Conservation (phyloP, 305 asterid species). For the Fraxinus dipetala region DNA sequence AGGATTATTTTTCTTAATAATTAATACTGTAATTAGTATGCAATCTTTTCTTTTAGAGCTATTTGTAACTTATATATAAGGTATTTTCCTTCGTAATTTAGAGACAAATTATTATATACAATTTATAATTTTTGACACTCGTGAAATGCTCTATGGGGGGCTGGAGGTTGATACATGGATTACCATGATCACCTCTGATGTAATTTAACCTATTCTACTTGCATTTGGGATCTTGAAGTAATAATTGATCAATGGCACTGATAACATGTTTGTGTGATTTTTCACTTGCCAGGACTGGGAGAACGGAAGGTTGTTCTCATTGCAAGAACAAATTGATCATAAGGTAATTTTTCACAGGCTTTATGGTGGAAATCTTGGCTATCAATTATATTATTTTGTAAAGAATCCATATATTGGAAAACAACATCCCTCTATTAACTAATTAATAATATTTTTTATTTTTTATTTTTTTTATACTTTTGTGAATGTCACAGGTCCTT, state of each 20-base stretch:
- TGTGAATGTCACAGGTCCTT: not conserved
- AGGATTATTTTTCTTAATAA: not conserved
- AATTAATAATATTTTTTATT: not conserved
- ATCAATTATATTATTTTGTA: not conserved
- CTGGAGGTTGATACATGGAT: not conserved
- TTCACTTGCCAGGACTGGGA: constrained; percentile 66
- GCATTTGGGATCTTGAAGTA: not conserved
- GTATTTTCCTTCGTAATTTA: not conserved
- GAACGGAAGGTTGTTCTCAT: constrained; percentile 69
- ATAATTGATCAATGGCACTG: constrained; percentile 13
- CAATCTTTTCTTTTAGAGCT: not conserved
- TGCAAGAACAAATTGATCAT: constrained; percentile 84
- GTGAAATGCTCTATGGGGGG: not conserved
- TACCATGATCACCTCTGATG: not conserved
- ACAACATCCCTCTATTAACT: not conserved
- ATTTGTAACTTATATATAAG: not conserved
- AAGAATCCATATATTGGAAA: not conserved
- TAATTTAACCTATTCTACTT: not conserved
- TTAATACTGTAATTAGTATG: not conserved
- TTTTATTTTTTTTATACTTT: not conserved
- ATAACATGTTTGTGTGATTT: constrained; percentile 19
- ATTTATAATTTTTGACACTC: not conserved
- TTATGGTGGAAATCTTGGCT: constrained; percentile 4
- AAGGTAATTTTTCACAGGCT: constrained; percentile 48
- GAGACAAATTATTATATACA: not conserved